Evolutionary conservation across 352 stramenopile species (phyloP), one percentile per base, ranked within the genome.

Genomic region (Globisporangium emineosum): DNA sequence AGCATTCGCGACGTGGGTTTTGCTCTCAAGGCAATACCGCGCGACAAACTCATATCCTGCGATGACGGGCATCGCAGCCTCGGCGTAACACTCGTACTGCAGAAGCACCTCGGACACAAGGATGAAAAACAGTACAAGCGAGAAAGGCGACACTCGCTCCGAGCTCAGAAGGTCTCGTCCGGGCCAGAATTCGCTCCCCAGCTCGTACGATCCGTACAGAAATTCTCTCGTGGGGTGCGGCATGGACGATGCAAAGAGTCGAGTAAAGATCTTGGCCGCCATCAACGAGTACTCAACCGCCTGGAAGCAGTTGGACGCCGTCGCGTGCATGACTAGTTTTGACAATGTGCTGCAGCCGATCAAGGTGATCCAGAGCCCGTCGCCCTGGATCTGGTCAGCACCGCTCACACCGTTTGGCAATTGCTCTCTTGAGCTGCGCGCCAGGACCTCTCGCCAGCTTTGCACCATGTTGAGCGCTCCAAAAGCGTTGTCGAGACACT

Each of bases 401-500:
- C 70, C 64, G 4, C n/a, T 57, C 40, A 60, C 51, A 13, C 62
- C 65, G 15, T 66, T 67, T 5, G 53, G 56, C 50, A 40, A 25
- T 27, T 71, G 64, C 51, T 71, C 71, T 13, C 71, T 60, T n/a
- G 55, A 40, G 42, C 55, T n/a, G 43, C 56, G 50, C 25, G 45
- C 40, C 13, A 90, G 29, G 9, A 81, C 66, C 13, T 89, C 70
- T 30, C 81, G 74, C 84, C 84, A 93, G 21, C 53, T 76, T 13
- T 64, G 64, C 0, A 70, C 65, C 9, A 85, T 68, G 29, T 82
- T 76, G 3, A 94, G 62, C 25, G 73, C 70, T 9, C 72, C 82
- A 40, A 90, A 91, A 0, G 85, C 81, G 33, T 91, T 91, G 51
- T 95, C 86, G 52, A 95, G 67, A 7, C 65, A 73, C 53, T 93